phyloP scores from a whole-genome alignment of 345 rosid species.

The Brassica rapa region DNA sequence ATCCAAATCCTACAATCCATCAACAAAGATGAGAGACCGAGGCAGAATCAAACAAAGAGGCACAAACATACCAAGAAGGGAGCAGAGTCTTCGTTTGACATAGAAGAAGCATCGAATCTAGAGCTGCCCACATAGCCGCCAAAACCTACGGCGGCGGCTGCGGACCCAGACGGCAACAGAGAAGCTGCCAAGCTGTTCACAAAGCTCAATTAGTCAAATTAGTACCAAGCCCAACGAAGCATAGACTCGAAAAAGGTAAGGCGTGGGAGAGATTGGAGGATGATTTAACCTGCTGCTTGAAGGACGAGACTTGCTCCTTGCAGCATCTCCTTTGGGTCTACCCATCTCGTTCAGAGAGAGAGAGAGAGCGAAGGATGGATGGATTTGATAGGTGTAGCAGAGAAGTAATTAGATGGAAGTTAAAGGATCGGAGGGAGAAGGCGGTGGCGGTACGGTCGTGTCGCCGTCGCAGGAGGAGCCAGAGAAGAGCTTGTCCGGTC shows the following conservation, averaged over 20 bases:
- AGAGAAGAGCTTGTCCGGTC: slow-evolving; percentile 1
- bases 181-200: slow-evolving; percentile 71
- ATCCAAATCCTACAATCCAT: slow-evolving; percentile 63
- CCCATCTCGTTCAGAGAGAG: slow-evolving; percentile 50
- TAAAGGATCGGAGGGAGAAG: slow-evolving; percentile 25
- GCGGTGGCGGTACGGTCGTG: slow-evolving; percentile 28
- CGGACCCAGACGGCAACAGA: slow-evolving; percentile 61
- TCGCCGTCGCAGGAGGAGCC: slow-evolving; percentile 31
- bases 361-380: not conserved
- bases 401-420: not conserved
- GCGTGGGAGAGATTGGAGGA: not conserved
- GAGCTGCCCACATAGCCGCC: slow-evolving; percentile 91
- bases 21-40: slow-evolving; percentile 27
- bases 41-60: not conserved
- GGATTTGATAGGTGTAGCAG: slow-evolving; percentile 19
- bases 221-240: not conserved
- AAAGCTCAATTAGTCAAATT: slow-evolving; percentile 13
- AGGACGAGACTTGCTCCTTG: slow-evolving; percentile 81
- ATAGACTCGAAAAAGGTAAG: not conserved
- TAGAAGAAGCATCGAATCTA: slow-evolving; percentile 62
- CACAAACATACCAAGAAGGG: slow-evolving; percentile 46
- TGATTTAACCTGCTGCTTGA: slow-evolving; percentile 83
- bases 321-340: slow-evolving; percentile 79
- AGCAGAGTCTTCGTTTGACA: slow-evolving; percentile 49
- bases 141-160: slow-evolving; percentile 69